Percentiles rank a stretch among this genome's conserved stretches.
phyloP scores from a whole-genome alignment of 2,329 filamentous ascomycete species.

The Bipolaris bicolor region DNA sequence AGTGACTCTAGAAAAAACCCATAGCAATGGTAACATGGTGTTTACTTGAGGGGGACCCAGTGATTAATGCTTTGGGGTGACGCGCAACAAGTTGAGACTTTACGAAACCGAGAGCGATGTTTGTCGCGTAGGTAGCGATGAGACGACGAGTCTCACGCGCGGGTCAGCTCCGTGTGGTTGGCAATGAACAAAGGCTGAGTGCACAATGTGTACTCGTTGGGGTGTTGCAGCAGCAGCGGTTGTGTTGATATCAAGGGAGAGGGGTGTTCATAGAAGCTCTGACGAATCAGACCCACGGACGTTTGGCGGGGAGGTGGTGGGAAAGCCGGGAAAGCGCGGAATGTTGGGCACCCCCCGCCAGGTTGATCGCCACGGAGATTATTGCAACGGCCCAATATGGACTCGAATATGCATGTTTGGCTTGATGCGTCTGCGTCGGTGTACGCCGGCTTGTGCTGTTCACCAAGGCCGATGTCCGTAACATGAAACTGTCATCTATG shows the following conservation, averaged over 20 bases:
- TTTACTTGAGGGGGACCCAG: not conserved
- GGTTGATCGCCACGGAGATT: slow-evolving; percentile 23
- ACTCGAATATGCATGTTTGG: slow-evolving; percentile 4
- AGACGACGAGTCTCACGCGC: not conserved
- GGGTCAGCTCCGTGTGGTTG: not conserved
- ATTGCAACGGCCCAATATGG: slow-evolving; percentile 13
- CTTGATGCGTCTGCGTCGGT: slow-evolving; percentile 5
- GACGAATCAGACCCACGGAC: slow-evolving; percentile 12
- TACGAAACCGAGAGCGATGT: slow-evolving; percentile 2
- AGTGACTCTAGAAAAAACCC: not conserved
- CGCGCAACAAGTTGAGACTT: not conserved
- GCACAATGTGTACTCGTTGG: slow-evolving; percentile 12
- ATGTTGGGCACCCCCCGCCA: not conserved
- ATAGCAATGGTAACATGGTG: not conserved
- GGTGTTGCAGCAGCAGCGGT: slow-evolving; percentile 9
- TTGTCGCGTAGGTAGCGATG: not conserved
- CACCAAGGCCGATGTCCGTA: slow-evolving; percentile 1
- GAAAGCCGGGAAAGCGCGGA: not conserved
- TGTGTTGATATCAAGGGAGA: slow-evolving; percentile 5
- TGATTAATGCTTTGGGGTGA: not conserved
- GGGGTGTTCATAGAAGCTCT: slow-evolving; percentile 1
- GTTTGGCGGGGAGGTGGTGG: slow-evolving; percentile 10
- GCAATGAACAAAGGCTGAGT: slow-evolving; percentile 1
- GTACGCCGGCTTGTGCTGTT: slow-evolving; percentile 9
- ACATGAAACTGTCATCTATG: not conserved